Base-by-base conservation (phyloP, 305 asterid genomes). In the Salvia sclarea region DNA sequence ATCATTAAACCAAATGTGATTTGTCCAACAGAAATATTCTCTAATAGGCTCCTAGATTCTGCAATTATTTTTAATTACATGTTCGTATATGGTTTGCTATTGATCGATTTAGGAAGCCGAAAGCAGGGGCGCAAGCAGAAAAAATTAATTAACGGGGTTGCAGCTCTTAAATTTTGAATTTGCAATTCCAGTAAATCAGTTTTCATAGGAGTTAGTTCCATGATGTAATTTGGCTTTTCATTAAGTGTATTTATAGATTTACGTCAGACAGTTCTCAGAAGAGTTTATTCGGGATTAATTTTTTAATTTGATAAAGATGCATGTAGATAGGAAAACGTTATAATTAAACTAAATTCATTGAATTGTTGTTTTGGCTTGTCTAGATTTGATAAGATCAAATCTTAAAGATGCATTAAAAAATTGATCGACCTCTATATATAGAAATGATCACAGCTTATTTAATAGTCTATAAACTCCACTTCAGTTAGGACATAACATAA, bases 401-500 rank as follows among this genome's bases (percentile, higher is more conserved):
- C 63, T 57, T 31, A 14, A 38, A 30, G 43, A 22, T 1, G 13
- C 20, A 17, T 16, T 9, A 16, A 18, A 58, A 10, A 58, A 1
- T 6, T 0, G 3, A 17, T n/a, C n/a, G 8, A 24, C 18, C 3
- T 58, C 66, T 43, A 69, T 28, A 5, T 47, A 31, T 9, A 69
- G 43, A 28, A 59, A 17, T n/a, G 17, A 17, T 47, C 12, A 3
- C 50, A 4, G 10, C 14, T 3, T 44, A 44, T 43, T 17, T 45
- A 50, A 58, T 41, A 18, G 5, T n/a, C 10, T 28, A n/a, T n/a
- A 9, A 8, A 58, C 18, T 37, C 37, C 54, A 44, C 40, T 69
- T 47, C 20, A 49, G 69, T 47, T 63, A 20, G 50, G 72, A 47
- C 40, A 24, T 18, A 16, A 62, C 21, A 47, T 14, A 47, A 47